Evolutionary conservation across 805 yeast genomes (phyloP), one percentile per base, ranked within the genome.

Genomic region (Candida fluviatilis): DNA sequence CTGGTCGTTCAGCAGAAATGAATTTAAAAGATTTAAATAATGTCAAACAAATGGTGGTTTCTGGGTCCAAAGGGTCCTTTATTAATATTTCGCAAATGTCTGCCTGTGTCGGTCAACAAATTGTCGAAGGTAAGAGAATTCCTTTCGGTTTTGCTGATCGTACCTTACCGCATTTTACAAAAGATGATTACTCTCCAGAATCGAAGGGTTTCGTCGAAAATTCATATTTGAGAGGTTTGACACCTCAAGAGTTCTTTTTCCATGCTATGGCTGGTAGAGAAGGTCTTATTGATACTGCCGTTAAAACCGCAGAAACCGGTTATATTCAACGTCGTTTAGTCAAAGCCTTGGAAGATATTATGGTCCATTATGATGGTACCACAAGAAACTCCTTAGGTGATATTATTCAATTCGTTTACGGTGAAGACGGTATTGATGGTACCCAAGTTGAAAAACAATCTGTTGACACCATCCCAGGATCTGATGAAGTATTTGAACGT

Each of bases 221-320:
- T 60, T 93, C 99, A 11, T 93, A 93, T 58, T 74, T 91, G 58
- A 82, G 98, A 72, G 99, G 99, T 27, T 75, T 93, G 55, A 90
- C 99, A 4, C 99, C 99, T 24, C 98, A 93, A 64, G 99, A 93
- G 64, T 93, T 93, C 64, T 90, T 93, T 62, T 93, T 93, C 83
- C 99, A 93, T 62, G 97, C 98, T 37, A 93, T 93, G 96, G 98
- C 99, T 58, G 99, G 99, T 73, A 88, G 99, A 77, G 99, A 93
- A 71, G 99, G 99, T 75, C 75, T 93, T 60, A 95, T 93, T 61
- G 99, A 93, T 76, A 93, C 99, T 39, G 99, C 99, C 12, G 99
- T 93, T 35, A 93, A 93, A 64, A 93, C 99, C 30, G 98, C 99
- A 2, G 98, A 91, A 68, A 90, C 98, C 18, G 98, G 98, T 69